Evolutionary conservation across 2,329 filamentous ascomycete genomes (phyloP).

Genomic region (Neofusicoccum cordaticola): DNA sequence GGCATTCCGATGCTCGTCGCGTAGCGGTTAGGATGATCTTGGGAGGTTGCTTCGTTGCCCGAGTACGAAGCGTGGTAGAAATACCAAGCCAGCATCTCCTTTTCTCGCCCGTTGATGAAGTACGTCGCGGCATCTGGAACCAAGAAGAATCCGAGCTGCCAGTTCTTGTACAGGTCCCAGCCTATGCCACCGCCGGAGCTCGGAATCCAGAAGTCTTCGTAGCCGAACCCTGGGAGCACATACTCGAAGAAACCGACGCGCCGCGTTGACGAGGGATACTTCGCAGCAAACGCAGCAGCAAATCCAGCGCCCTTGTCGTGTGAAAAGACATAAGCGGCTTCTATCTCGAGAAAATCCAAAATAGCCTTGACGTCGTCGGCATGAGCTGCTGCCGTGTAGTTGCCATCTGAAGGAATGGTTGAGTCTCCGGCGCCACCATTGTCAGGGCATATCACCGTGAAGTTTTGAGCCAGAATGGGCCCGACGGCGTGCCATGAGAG

Average conservation of each 20-base stretch:
- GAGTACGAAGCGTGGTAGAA: constrained; percentile 47
- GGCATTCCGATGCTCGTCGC: constrained; percentile 43
- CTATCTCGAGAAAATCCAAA: constrained; percentile 29
- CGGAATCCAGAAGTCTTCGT: constrained; percentile 21
- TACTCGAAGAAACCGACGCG: constrained; percentile 42
- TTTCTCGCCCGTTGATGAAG: constrained; percentile 44
- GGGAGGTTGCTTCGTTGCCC: constrained; percentile 36
- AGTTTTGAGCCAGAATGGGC: constrained; percentile 6
- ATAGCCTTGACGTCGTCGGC: constrained; percentile 25
- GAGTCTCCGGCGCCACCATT: constrained; percentile 27
- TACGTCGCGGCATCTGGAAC: constrained; percentile 48
- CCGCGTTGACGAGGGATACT: constrained; percentile 36
- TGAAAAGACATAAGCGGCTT: constrained; percentile 38
- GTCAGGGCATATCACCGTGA: constrained; percentile 22
- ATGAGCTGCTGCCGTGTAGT: constrained; percentile 42
- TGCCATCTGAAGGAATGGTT: constrained; percentile 36
- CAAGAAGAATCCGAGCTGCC: constrained; percentile 43
- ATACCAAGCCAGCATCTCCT: constrained; percentile 46
- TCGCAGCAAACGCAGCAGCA: constrained; percentile 40
- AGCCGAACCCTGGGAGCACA: constrained; percentile 43
- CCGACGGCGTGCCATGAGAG: not conserved
- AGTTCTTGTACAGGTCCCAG: constrained; percentile 39
- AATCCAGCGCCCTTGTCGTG: constrained; percentile 49
- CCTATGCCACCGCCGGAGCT: constrained; percentile 29
- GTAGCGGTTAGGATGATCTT: constrained; percentile 41